Conservation (phyloP, 1,284 basidiomycete genomes). For the Heterobasidion parviporum region DNA sequence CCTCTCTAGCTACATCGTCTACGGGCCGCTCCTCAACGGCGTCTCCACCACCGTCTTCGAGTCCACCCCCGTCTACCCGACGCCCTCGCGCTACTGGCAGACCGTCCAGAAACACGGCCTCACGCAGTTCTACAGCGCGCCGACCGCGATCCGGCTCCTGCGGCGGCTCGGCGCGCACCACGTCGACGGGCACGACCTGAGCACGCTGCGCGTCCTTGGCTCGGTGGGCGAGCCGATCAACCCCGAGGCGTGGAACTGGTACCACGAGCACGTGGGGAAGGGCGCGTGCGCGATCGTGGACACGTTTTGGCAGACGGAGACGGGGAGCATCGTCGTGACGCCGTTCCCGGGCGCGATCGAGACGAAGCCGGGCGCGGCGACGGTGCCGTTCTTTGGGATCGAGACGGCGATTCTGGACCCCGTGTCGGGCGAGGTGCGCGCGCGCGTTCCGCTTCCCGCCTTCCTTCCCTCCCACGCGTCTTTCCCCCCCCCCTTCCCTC, state of each 20-base stretch:
- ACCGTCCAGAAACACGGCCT: slow-evolving; percentile 89
- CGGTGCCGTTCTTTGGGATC: slow-evolving; percentile 97
- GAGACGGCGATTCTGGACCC: slow-evolving; percentile 87
- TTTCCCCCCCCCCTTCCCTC: slow-evolving; percentile 1
- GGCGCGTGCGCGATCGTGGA: slow-evolving; percentile 92
- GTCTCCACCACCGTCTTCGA: slow-evolving; percentile 94
- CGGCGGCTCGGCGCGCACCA: slow-evolving; percentile 85
- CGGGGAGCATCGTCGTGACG: slow-evolving; percentile 91
- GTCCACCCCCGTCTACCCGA: slow-evolving; percentile 95
- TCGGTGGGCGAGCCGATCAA: slow-evolving; percentile 98
- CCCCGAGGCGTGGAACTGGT: slow-evolving; percentile 99
- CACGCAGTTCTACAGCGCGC: slow-evolving; percentile 93
- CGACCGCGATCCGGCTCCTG: slow-evolving; percentile 89
- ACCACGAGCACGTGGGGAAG: slow-evolving; percentile 90
- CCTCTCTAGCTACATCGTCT: slow-evolving; percentile 94
- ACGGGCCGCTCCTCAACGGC: slow-evolving; percentile 90
- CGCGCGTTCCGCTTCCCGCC: not conserved
- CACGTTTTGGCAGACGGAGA: slow-evolving; percentile 98
- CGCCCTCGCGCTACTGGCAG: slow-evolving; percentile 95
- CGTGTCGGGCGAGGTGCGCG: slow-evolving; percentile 50
- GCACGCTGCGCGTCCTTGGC: slow-evolving; percentile 81
- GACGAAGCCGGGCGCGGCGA: slow-evolving; percentile 95
- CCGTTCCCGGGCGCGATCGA: slow-evolving; percentile 94
- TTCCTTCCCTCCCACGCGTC: not conserved
- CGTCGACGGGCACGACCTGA: slow-evolving; percentile 81